Evolutionary conservation across 306 rosid species (phyloP).

Genomic region (Dalbergia cultrata): DNA sequence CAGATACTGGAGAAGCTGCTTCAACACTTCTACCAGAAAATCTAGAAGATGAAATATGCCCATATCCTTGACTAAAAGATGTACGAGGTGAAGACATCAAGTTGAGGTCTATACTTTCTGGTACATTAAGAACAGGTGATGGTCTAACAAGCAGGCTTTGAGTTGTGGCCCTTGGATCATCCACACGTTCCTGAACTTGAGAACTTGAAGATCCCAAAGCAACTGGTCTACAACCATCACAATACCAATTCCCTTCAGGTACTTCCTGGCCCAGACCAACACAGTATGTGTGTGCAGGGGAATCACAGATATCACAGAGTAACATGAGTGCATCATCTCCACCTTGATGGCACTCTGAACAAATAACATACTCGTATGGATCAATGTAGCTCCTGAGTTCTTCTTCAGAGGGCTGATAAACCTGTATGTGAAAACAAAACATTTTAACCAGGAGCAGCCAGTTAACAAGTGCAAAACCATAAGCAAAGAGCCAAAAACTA

Average conservation of each 20-base stretch:
- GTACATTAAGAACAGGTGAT: constrained; percentile 51
- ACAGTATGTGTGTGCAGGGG: constrained; percentile 96
- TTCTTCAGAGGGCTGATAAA: constrained; percentile 98
- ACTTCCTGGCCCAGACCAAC: constrained; percentile 94
- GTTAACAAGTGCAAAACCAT: constrained; percentile 32
- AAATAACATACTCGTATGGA: constrained; percentile 87
- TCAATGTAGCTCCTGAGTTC: constrained; percentile 96
- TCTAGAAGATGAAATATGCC: constrained; percentile 71
- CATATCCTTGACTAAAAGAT: constrained; percentile 64
- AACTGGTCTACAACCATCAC: constrained; percentile 81
- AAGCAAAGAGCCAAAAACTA: constrained; percentile 20
- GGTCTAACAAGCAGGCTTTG: constrained; percentile 62
- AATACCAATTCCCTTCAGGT: constrained; percentile 97
- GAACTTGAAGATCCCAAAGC: constrained; percentile 82
- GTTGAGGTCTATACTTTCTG: constrained; percentile 85
- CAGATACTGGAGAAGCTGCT: constrained; percentile 70
- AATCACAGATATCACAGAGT: constrained; percentile 94
- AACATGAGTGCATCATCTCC: constrained; percentile 94
- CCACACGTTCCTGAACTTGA: constrained; percentile 63
- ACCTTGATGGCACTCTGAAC: constrained; percentile 94
- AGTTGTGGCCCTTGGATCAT: constrained; percentile 62
- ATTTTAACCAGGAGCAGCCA: constrained; percentile 26
- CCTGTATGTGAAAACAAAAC: constrained; percentile 63
- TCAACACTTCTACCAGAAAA: constrained; percentile 63
- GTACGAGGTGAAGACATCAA: constrained; percentile 67